Base-by-base conservation (phyloP, 345 rosid genomes). In the Ricinus communis region DNA sequence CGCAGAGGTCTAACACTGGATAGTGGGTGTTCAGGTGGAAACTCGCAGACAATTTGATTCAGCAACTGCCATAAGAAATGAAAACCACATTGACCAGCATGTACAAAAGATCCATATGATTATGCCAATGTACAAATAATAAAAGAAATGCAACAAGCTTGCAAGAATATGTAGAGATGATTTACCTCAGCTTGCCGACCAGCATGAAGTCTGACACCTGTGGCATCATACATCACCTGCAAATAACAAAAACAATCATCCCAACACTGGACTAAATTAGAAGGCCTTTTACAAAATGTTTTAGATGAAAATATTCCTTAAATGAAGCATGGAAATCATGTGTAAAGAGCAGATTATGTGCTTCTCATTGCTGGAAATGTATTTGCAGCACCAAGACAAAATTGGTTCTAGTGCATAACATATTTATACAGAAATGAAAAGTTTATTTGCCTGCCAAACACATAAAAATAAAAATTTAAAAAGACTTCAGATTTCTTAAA, bases 181-280 rank as follows among this genome's bases (percentile, higher is more conserved):
- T 81, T 74, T 79, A 91, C 97, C 86, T 94, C 98, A 62, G 97
- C 98, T 82, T 94, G 98, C 71, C 95, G 96, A 66, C 98, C 98
- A 71, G 98, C 98, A 79, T 91, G 98, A 73, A 85, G 93, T 74
- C 98, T 87, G 69, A 94, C 88, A 22, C 98, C 98, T 0, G 97
- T 85, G 21, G 98, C 98, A 84, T 94, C 98, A 80, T 90, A 94
- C 98, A 91, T 94, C 13, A 94, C 98, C 98, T 94, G 76, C 68
- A 83, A 50, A 50, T 24, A 50, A 30, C 21, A 24, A 16, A 73
- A 30, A 60, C 14, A 6, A 53, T 30, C 27, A 67, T 41, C 46
- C 38, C 53, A 50, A 43, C 33, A 28, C 50, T 22, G 21, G 57
- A 72, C 5, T 8, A 16, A 55, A 25, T 18, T 55, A 4, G 12